Base-by-base conservation (phyloP, 139 green algal species). In the Haematococcus sp. region DNA sequence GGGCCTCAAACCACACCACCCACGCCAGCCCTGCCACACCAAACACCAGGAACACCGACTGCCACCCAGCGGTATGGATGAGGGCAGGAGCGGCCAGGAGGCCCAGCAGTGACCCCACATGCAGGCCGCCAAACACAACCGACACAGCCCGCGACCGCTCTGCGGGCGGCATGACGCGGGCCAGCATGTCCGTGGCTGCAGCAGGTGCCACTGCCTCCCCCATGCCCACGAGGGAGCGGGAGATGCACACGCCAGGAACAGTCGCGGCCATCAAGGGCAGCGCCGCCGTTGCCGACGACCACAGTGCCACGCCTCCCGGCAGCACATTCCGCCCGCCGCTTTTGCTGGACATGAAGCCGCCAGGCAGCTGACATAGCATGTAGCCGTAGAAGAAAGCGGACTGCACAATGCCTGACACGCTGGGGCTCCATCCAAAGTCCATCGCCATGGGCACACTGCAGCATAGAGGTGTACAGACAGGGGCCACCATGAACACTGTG, bases 401-500 rank as follows among this genome's bases (percentile, higher is more conserved):
- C 74, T 99, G 95, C 23, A 98, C 90, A 32, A 98, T 70, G 44
- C 94, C 94, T 22, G 87, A 82, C 1, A 91, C 82, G 43, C 87
- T 88, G 19, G 89, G 82, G 52, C 66, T 86, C 95, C 95, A 99
- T 17, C 90, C 91, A 80, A 97, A 94, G 46, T 99, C 91, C 19
- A 89, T 82, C 7, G 92, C 84, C 94, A 99, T 99, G 17, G 96
- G 92, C 52, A 99, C 95, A 76, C n/a, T n/a, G n/a, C n/a, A n/a
- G n/a, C n/a, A n/a, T n/a, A n/a, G n/a, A n/a, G n/a, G n/a, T n/a
- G n/a, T n/a, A n/a, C n/a, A n/a, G n/a, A n/a, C n/a, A n/a, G n/a
- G n/a, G n/a, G n/a, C n/a, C n/a, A n/a, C n/a, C n/a, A n/a, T n/a
- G n/a, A n/a, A n/a, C n/a, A n/a, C n/a, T n/a, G n/a, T n/a, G n/a